Evolutionary conservation across 1,284 basidiomycete species (phyloP).

Genomic region (Ceratobasidium sp.): DNA sequence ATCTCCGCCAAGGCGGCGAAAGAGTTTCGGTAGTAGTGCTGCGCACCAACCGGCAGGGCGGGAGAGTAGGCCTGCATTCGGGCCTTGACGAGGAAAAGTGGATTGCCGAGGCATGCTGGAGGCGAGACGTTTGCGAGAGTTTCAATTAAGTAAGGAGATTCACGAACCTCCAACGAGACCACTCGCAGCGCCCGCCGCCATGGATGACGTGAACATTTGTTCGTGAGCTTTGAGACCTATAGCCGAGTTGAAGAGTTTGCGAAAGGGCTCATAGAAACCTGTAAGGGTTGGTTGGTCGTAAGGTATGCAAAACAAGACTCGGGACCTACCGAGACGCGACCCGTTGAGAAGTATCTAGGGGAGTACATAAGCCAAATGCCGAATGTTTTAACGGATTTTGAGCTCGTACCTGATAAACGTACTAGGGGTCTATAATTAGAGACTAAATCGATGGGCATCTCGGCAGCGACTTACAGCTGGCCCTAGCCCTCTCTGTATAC

Average conservation of each 20-base stretch:
- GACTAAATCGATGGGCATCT: too few species aligned
- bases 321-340: constrained; percentile 80
- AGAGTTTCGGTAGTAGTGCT: constrained; percentile 89
- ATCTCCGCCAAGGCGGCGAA: constrained; percentile 86
- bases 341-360: constrained; percentile 92
- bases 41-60: constrained; percentile 90
- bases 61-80: constrained; percentile 98
- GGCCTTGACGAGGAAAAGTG: constrained; percentile 95
- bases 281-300: constrained; percentile 18
- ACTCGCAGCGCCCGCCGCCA: constrained; percentile 87
- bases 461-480: constrained; percentile 76
- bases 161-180: constrained; percentile 87
- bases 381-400: not conserved
- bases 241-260: constrained; percentile 74
- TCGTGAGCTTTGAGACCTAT: constrained; percentile 73
- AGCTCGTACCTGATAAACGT: constrained; percentile 83
- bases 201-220: constrained; percentile 76
- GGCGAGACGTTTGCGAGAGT: constrained; percentile 22
- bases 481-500: constrained; percentile 89
- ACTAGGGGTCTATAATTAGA: constrained; percentile 61
- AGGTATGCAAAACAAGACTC: not conserved
- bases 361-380: not conserved
- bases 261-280: constrained; percentile 97
- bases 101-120: constrained; percentile 88
- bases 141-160: constrained; percentile 5